Base-by-base conservation (phyloP, 1,284 basidiomycete species). In the Rhodotorula sp. region DNA sequence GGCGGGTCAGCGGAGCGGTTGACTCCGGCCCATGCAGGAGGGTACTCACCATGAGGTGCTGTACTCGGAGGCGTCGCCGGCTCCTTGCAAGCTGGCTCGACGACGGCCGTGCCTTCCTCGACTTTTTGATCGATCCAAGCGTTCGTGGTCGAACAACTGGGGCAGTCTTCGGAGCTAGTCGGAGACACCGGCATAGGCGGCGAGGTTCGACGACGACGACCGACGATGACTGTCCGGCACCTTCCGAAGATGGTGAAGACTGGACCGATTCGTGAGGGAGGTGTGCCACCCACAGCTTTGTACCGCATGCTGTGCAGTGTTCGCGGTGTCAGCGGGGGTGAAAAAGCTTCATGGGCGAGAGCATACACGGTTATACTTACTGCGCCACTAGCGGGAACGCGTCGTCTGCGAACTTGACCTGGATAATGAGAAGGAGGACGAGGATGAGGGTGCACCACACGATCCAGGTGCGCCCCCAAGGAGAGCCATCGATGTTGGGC, bases 401-500 rank as follows among this genome's bases (percentile, higher is more conserved):
- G 16, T 66, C 64, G 55, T 72, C 71, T 34, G 64, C 55, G 14
- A 69, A 66, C 34, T 58, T 56, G 54, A 69, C 28, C 26, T 72
- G 71, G 0, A 69, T 43, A 5, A 67, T 6, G 18, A 72, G 28
- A 2, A 72, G 59, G 14, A 66, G 58, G 31, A 52, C 34, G 15
- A 72, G 38, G 26, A 66, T 45, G 12, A 49, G 19, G 5, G 65
- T 69, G 34, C 57, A 66, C 47, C 56, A 61, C 12, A 28, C 52
- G 26, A 72, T 48, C 71, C 71, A 72, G 0, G 59, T 50, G 16
- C 57, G 55, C 1, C 71, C 71, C 64, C 67, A 68, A 1, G 54
- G 56, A 18, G 47, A n/a, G 23, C 26, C 43, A 43, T 66, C 56
- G 12, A 72, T 60, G 31, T 69, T 62, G 49, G 47, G 52, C 71